Conservation (phyloP, 305 asterid species). For the Solanum aculeatissimum region DNA sequence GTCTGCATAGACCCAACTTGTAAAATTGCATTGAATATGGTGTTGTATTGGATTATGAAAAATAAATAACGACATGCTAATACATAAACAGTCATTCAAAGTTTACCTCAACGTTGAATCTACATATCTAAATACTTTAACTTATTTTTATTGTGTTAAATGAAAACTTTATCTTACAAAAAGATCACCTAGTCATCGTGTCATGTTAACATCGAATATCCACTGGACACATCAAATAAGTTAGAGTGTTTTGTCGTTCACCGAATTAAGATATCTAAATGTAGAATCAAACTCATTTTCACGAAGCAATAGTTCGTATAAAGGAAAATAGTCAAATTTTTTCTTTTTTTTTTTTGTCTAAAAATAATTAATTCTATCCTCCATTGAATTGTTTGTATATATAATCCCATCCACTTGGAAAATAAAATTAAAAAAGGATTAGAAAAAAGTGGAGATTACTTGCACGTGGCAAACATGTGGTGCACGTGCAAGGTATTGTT, state of each 20-base stretch:
- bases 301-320: background rate
- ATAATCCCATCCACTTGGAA: too few species aligned
- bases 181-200: background rate
- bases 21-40: too few species aligned
- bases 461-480: slow-evolving; percentile 27
- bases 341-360: background rate
- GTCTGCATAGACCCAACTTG: too few species aligned
- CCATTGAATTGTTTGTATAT: background rate
- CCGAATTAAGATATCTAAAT: too few species aligned
- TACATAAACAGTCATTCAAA: too few species aligned
- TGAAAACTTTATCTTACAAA: background rate
- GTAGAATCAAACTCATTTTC: background rate
- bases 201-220: accelerated
- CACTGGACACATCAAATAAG: too few species aligned
- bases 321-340: background rate
- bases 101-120: too few species aligned
- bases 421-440: background rate
- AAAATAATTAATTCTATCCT: background rate
- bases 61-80: too few species aligned
- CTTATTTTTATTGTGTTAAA: too few species aligned
- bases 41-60: too few species aligned
- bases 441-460: background rate
- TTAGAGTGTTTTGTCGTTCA: too few species aligned
- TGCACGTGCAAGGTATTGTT: slow-evolving; percentile 21
- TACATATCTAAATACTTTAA: too few species aligned